Evolutionary conservation across 2,329 filamentous ascomycete species (phyloP).

Genomic region (Exserohilum turcica): DNA sequence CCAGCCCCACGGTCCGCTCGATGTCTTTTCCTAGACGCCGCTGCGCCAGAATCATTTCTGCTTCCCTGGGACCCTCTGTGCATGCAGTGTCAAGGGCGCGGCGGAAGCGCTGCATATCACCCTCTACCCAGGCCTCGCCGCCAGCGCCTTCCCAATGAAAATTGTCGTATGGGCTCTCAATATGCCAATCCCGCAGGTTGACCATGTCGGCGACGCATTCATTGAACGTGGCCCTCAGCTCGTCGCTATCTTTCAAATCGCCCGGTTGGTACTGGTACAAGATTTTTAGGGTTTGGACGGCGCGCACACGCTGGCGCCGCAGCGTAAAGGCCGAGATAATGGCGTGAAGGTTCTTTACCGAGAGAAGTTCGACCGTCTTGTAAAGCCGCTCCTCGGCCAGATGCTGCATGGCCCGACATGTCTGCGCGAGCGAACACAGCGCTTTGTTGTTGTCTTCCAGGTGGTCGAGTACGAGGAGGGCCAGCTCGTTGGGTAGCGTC

Average conservation of each 20-base stretch:
- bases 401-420: conserved; percentile 36
- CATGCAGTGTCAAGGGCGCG: conserved; percentile 34
- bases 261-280: conserved; percentile 32
- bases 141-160: conserved; percentile 36
- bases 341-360: conserved; percentile 30
- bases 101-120: conserved; percentile 43
- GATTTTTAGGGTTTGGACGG: conserved; percentile 41
- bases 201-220: conserved; percentile 37
- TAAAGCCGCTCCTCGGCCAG: conserved; percentile 43
- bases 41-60: conserved; percentile 19
- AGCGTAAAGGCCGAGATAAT: conserved; percentile 34
- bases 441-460: conserved; percentile 29
- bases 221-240: conserved; percentile 36
- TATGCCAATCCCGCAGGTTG: conserved; percentile 37
- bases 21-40: conserved; percentile 15
- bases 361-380: conserved; percentile 35
- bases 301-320: conserved; percentile 33
- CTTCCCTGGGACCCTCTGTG: conserved; percentile 21
- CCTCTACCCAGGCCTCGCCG: conserved; percentile 38
- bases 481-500: conserved; percentile 37
- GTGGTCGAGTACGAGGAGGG: conserved; percentile 35
- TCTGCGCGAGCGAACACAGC: conserved; percentile 36
- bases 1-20: conserved; percentile 30
- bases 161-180: conserved; percentile 46
- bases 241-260: conserved; percentile 26